phyloP scores from a whole-genome alignment of 2,329 filamentous ascomycete species.

The Didymella glomerata region DNA sequence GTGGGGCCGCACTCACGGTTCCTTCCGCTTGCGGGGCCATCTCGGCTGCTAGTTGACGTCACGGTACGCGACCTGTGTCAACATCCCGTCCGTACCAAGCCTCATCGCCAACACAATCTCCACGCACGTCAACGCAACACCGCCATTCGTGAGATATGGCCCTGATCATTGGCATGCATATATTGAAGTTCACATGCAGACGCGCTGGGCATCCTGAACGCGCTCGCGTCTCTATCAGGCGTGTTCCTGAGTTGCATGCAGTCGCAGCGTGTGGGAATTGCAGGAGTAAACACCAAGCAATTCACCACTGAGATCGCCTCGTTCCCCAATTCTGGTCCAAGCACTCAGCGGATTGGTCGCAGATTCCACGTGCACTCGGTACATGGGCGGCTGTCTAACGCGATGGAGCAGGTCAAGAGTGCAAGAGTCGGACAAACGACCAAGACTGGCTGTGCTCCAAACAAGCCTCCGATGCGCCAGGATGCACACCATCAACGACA shows the following conservation, averaged over 20 bases:
- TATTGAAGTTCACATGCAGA: constrained; percentile 4
- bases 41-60: constrained; percentile 10
- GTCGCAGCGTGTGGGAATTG: neutral
- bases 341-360: constrained; percentile 14
- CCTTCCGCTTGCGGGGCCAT: constrained; percentile 10
- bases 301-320: neutral
- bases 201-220: neutral
- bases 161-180: constrained; percentile 1
- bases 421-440: constrained; percentile 20
- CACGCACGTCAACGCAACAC: constrained; percentile 1
- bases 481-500: constrained; percentile 13
- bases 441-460: constrained; percentile 21
- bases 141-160: neutral
- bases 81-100: constrained; percentile 10
- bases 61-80: constrained; percentile 7
- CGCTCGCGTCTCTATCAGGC: neutral
- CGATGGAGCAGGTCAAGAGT: constrained; percentile 36
- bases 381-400: constrained; percentile 25
- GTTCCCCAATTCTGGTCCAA: neutral
- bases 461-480: constrained; percentile 25
- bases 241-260: constrained; percentile 1
- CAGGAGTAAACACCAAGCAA: constrained; percentile 1
- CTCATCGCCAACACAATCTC: neutral
- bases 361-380: constrained; percentile 22
- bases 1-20: constrained; percentile 10